These are phyloP conservation scores for Purshia tridentata DNA, from an alignment of 306 rosid species.

Conservation along the genomic window DNA sequence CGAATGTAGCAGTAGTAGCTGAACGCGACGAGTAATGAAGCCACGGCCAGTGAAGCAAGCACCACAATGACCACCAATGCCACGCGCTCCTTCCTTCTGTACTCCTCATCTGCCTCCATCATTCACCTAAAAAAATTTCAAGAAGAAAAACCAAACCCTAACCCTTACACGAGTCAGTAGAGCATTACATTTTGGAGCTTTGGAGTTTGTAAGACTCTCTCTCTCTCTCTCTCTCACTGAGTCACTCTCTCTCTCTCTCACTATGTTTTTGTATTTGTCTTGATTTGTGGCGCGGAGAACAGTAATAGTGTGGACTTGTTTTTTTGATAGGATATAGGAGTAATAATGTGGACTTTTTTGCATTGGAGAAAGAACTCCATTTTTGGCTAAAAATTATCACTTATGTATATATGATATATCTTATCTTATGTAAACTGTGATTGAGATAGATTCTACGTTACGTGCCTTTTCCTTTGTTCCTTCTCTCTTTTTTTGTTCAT, in stretches of 20 bases:
- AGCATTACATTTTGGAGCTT: slow-evolving; percentile 24
- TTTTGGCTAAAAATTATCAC: too few species aligned
- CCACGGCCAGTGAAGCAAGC: slow-evolving; percentile 74
- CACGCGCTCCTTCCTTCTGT: slow-evolving; percentile 55
- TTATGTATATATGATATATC: too few species aligned
- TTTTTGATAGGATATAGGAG: too few species aligned
- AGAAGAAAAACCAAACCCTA: not conserved
- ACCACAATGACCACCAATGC: slow-evolving; percentile 52
- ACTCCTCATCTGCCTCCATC: slow-evolving; percentile 64
- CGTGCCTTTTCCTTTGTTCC: too few species aligned
- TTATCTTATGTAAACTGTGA: too few species aligned
- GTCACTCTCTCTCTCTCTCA: slow-evolving; percentile 8
- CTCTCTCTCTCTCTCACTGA: slow-evolving; percentile 5
- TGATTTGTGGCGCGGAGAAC: slow-evolving; percentile 52
- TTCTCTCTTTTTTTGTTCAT: too few species aligned
- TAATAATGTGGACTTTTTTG: too few species aligned
- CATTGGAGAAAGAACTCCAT: too few species aligned
- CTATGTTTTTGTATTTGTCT: slow-evolving; percentile 6
- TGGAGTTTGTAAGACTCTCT: slow-evolving; percentile 23
- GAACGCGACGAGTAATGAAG: slow-evolving; percentile 67
- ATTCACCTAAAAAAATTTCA: not conserved
- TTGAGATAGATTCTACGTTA: too few species aligned
- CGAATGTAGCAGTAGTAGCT: slow-evolving; percentile 86
- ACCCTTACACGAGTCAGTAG: slow-evolving; percentile 27
- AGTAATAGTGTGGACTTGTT: too few species aligned